Conservation (phyloP, 2,329 filamentous ascomycete species). For the Aaosphaeria arxii region DNA sequence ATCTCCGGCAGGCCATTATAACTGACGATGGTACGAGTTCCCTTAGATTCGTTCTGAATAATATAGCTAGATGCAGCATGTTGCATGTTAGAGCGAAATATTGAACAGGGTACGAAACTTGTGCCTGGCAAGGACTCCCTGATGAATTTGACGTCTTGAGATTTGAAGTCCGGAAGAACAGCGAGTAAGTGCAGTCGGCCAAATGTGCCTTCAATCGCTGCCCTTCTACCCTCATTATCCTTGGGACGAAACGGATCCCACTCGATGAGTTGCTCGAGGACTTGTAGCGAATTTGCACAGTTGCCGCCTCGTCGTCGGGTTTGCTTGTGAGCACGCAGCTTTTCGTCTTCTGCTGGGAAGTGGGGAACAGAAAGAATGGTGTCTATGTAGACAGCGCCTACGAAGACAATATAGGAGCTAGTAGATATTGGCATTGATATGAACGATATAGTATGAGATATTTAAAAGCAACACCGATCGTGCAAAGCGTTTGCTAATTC, state of each 20-base stretch:
- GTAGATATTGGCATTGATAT: no score
- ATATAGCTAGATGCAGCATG: slow-evolving; percentile 69
- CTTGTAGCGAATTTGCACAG: slow-evolving; percentile 68
- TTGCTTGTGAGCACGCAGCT: slow-evolving; percentile 63
- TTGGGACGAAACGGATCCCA: no score
- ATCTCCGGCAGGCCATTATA: slow-evolving; percentile 68
- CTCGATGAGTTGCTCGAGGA: slow-evolving; percentile 57
- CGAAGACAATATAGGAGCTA: slow-evolving; percentile 53
- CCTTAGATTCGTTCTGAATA: slow-evolving; percentile 57
- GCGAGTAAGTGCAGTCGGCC: slow-evolving; percentile 40
- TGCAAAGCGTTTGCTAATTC: no score
- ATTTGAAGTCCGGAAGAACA: slow-evolving; percentile 53
- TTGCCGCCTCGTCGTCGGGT: slow-evolving; percentile 67
- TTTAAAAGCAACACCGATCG: no score
- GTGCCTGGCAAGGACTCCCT: slow-evolving; percentile 52
- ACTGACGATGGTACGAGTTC: slow-evolving; percentile 68
- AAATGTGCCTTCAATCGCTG: background rate
- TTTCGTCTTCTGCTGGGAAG: slow-evolving; percentile 69
- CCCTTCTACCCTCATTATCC: background rate
- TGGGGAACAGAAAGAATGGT: slow-evolving; percentile 66
- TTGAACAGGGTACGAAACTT: slow-evolving; percentile 51
- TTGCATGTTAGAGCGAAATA: slow-evolving; percentile 55
- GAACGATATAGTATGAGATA: no score
- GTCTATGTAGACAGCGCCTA: slow-evolving; percentile 69
- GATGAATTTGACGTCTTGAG: slow-evolving; percentile 53